phyloP scores from a whole-genome alignment of 2,329 filamentous ascomycete genomes.

The Aciculosporium take region DNA sequence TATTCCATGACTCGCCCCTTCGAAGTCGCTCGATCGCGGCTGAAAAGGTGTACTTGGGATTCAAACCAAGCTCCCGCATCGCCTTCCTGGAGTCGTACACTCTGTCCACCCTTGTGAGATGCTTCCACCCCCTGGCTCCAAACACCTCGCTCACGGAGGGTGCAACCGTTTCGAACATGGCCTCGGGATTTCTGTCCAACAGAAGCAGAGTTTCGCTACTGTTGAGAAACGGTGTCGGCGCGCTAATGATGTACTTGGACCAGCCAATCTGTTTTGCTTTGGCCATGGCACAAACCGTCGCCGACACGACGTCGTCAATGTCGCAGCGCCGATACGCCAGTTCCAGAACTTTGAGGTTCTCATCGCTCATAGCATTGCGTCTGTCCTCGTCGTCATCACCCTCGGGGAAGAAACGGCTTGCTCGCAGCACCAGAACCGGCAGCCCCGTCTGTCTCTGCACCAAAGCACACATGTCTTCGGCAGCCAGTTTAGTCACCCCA shows the following conservation, averaged over 20 bases:
- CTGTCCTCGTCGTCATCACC: conserved; percentile 30
- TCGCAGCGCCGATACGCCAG: conserved; percentile 30
- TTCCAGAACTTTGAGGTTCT: conserved; percentile 35
- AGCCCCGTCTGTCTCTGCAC: conserved; percentile 23
- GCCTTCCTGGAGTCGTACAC: conserved; percentile 31
- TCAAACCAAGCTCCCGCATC: conserved; percentile 27
- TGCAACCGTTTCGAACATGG: conserved; percentile 15
- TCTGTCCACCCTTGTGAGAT: conserved; percentile 24
- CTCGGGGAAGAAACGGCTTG: conserved; percentile 34
- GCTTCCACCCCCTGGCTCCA: conserved; percentile 20
- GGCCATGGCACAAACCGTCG: conserved; percentile 24
- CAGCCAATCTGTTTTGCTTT: conserved; percentile 19
- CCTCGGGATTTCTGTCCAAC: conserved; percentile 20
- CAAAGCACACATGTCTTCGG: conserved; percentile 32
- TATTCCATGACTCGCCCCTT: conserved; percentile 23
- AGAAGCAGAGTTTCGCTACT: conserved; percentile 16
- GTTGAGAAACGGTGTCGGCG: conserved; percentile 25
- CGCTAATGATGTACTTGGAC: conserved; percentile 29
- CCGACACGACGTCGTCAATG: conserved; percentile 27
- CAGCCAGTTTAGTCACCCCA: conserved; percentile 32
- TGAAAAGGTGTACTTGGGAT: conserved; percentile 26
- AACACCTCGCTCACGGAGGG: conserved; percentile 19
- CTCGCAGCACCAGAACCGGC: conserved; percentile 30
- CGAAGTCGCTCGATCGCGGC: conserved; percentile 20
- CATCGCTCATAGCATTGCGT: conserved; percentile 20